Evolutionary conservation across 257 asterid species (phyloP).

Genomic region (Verbascum thapsus): DNA sequence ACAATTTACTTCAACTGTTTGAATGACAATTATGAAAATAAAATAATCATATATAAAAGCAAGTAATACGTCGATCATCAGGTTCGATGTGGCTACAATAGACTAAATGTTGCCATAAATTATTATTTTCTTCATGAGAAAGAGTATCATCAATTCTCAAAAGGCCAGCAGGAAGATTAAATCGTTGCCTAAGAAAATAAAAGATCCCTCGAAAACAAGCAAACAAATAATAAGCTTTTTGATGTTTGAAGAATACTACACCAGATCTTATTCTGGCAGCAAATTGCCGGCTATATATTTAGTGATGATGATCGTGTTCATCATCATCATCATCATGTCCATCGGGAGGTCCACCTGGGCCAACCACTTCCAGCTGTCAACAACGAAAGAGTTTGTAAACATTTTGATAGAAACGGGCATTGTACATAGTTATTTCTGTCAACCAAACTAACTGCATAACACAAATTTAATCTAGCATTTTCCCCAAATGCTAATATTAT

Average conservation of each 20-base stretch:
- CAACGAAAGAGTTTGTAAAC: constrained; percentile 11
- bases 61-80: no score
- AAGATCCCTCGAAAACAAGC: constrained; percentile 26
- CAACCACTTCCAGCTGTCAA: constrained; percentile 82
- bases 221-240: constrained; percentile 40
- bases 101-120: constrained; percentile 37
- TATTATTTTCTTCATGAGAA: constrained; percentile 44
- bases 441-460: constrained; percentile 6
- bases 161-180: constrained; percentile 23
- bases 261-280: constrained; percentile 55
- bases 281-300: constrained; percentile 33
- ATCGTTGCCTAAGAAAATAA: constrained; percentile 45
- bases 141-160: constrained; percentile 30
- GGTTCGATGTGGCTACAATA: constrained; percentile 14
- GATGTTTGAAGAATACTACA: constrained; percentile 42
- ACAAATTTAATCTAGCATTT: not conserved
- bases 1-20: no score
- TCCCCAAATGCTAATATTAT: not conserved
- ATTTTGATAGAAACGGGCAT: not conserved
- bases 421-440: not conserved
- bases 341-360: constrained; percentile 87
- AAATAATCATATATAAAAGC: no score
- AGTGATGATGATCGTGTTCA: constrained; percentile 58
- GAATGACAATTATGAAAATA: no score
- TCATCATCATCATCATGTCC: constrained; percentile 59